phyloP scores from a whole-genome alignment of 164 flowering plant species.

The Vitis rotundifolia region DNA sequence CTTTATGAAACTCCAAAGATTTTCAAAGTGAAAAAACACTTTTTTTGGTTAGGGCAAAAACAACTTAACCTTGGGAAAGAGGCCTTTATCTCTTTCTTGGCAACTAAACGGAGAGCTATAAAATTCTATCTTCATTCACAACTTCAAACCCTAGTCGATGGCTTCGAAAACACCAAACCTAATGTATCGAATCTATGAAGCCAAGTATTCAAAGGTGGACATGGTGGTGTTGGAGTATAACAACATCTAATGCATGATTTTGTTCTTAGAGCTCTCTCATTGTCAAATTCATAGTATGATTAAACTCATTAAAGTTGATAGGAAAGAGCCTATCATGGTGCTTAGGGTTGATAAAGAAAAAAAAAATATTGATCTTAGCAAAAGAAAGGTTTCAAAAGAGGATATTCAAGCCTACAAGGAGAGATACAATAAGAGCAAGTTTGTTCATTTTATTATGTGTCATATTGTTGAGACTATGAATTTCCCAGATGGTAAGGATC shows the following conservation, averaged over 20 bases:
- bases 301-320: constrained; percentile 82
- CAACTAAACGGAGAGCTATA: no score
- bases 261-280: constrained; percentile 92
- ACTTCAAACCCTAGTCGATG: constrained; percentile 23
- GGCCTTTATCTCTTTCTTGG: no score
- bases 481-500: no score
- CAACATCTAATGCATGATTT: constrained; percentile 93
- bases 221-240: constrained; percentile 93
- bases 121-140: background rate
- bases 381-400: constrained; percentile 84
- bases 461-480: constrained; percentile 86
- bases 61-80: no score
- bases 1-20: no score
- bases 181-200: constrained; percentile 94
- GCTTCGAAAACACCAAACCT: constrained; percentile 63
- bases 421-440: constrained; percentile 93
- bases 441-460: constrained; percentile 92
- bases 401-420: constrained; percentile 85
- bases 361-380: constrained; percentile 87
- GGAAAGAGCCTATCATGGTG: constrained; percentile 95
- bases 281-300: constrained; percentile 88
- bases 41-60: no score
- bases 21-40: no score
- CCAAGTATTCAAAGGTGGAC: constrained; percentile 85
- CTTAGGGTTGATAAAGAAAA: constrained; percentile 88